Percentiles rank a stretch among this genome's conserved stretches.
These are phyloP conservation scores for Monosporascus sp. DNA, from an alignment of 2,329 filamentous ascomycete species.

Conservation along the genomic window DNA sequence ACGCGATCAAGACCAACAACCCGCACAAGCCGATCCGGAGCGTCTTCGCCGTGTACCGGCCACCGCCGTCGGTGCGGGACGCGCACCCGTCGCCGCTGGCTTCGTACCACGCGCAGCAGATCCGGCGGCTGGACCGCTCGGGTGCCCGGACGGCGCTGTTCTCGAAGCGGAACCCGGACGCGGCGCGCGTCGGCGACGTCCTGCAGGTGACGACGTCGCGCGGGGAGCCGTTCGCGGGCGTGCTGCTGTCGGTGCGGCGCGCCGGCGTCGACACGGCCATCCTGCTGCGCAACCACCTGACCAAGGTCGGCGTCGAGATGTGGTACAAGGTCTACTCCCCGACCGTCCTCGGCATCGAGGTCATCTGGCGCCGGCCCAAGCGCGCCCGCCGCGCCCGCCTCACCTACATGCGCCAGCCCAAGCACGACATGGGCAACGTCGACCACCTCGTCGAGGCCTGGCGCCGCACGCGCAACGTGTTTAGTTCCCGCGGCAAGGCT, in stretches of 20 bases:
- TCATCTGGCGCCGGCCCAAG: conserved; percentile 82
- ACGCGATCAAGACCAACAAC: conserved; percentile 25
- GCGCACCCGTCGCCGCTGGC: conserved; percentile 63
- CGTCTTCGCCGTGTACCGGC: conserved; percentile 50
- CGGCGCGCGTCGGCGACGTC: conserved; percentile 81
- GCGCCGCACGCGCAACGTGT: conserved; percentile 35
- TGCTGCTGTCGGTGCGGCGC: conserved; percentile 79
- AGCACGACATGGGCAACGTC: conserved; percentile 82
- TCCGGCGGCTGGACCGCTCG: conserved; percentile 74
- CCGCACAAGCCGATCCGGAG: conserved; percentile 28
- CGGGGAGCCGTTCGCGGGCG: conserved; percentile 85
- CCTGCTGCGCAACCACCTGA: conserved; percentile 78
- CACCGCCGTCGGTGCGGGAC: conserved; percentile 49
- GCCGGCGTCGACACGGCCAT: conserved; percentile 87
- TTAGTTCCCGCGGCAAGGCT: conserved; percentile 25
- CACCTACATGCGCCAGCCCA: conserved; percentile 84
- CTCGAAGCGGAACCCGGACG: conserved; percentile 68
- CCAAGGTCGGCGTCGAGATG: conserved; percentile 88
- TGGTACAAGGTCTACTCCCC: conserved; percentile 95
- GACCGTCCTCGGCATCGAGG: conserved; percentile 83
- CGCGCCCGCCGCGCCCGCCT: conserved; percentile 80
- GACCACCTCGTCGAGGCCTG: conserved; percentile 70
- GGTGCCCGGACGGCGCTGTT: conserved; percentile 81
- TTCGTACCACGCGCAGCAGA: conserved; percentile 61
- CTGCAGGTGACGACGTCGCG: conserved; percentile 77